These are phyloP conservation scores for Cucurbita moschata DNA, from an alignment of 306 rosid genomes.

Conservation along the genomic window DNA sequence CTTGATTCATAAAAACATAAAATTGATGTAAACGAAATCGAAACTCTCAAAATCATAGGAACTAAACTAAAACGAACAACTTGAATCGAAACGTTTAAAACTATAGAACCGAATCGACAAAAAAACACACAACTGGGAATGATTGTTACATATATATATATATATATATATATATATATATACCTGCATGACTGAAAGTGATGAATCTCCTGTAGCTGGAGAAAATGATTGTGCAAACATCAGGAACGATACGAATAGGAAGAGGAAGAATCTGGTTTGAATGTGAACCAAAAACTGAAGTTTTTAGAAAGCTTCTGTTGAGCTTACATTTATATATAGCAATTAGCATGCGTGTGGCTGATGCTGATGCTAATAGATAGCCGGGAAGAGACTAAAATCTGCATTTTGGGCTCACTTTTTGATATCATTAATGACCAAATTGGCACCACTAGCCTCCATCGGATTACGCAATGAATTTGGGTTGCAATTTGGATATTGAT, in stretches of 20 bases:
- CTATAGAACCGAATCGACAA: no score
- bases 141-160: no score
- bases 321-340: no score
- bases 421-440: background rate
- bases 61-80: no score
- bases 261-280: background rate
- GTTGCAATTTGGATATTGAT: conserved; percentile 1
- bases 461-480: background rate
- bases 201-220: background rate
- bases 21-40: no score
- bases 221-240: background rate
- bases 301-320: no score
- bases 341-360: background rate
- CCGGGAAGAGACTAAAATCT: background rate
- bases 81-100: no score
- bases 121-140: no score
- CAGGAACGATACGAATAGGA: background rate
- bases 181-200: conserved; percentile 17
- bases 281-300: background rate
- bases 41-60: no score
- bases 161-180: no score
- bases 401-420: background rate
- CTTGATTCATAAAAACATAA: no score
- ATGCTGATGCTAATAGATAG: background rate
- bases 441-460: conserved; percentile 1